These are phyloP conservation scores for Mycena polygramma DNA, from an alignment of 768 basidiomycete species.

Conservation along the genomic window DNA sequence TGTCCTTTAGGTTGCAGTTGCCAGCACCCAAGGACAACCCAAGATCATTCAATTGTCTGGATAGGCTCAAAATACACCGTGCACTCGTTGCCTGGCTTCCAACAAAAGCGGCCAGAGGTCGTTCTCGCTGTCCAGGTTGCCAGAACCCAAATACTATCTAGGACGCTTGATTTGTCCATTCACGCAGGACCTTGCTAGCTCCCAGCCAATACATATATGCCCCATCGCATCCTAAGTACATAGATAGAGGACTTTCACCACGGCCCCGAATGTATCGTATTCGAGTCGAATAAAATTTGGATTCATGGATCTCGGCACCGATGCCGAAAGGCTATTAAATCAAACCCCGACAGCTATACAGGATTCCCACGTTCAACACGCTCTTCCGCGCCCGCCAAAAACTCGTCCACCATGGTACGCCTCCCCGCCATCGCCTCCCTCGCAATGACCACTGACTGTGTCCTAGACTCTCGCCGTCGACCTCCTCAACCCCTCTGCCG, in stretches of 20 bases:
- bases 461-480: slow-evolving; percentile 94
- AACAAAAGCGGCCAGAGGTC: too few relatives aligned
- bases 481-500: slow-evolving; percentile 94
- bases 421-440: background rate
- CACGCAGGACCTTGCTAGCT: too few relatives aligned
- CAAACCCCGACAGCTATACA: slow-evolving; percentile 43
- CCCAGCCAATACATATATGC: too few relatives aligned
- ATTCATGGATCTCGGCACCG: slow-evolving; percentile 40
- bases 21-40: too few relatives aligned
- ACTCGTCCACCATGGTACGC: slow-evolving; percentile 42
- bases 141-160: too few relatives aligned
- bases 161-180: too few relatives aligned
- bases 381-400: slow-evolving; percentile 37
- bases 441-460: slow-evolving; percentile 4
- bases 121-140: too few relatives aligned
- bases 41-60: too few relatives aligned
- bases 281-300: slow-evolving; percentile 1
- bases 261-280: background rate
- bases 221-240: too few relatives aligned
- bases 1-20: too few relatives aligned
- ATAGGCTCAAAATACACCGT: too few relatives aligned
- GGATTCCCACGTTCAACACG: background rate
- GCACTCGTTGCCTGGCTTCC: too few relatives aligned
- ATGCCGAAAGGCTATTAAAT: slow-evolving; percentile 44
- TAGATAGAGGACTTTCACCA: background rate